phyloP scores from a whole-genome alignment of 1,284 basidiomycete species.

The Pseudozyma sp. region DNA sequence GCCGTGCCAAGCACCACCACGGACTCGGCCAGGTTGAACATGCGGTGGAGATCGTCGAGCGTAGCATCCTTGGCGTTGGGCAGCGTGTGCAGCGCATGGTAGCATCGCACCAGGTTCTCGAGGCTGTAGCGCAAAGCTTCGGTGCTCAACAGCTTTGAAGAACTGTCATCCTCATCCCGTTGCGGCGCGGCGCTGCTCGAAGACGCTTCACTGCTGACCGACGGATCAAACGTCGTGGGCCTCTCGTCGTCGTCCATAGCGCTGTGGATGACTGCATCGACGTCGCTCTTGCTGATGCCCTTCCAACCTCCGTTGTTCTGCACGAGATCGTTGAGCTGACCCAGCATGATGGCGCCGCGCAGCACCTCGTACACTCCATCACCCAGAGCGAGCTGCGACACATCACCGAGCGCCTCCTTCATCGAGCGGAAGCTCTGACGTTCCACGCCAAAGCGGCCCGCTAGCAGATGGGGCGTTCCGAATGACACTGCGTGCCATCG shows the following conservation, averaged over 20 bases:
- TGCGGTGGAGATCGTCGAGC: slow-evolving; percentile 26
- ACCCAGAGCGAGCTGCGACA: slow-evolving; percentile 28
- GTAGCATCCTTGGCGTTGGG: slow-evolving; percentile 30
- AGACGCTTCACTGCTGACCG: background rate
- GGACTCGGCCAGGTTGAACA: slow-evolving; percentile 37
- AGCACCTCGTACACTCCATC: slow-evolving; percentile 43
- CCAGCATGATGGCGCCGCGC: slow-evolving; percentile 45
- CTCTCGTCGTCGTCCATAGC: slow-evolving; percentile 31
- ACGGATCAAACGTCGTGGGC: slow-evolving; percentile 4
- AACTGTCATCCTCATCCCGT: background rate
- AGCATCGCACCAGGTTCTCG: slow-evolving; percentile 30
- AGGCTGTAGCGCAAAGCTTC: slow-evolving; percentile 40
- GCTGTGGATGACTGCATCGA: slow-evolving; percentile 48
- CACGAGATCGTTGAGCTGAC: slow-evolving; percentile 45
- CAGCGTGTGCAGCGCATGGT: slow-evolving; percentile 42
- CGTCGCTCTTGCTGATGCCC: slow-evolving; percentile 36
- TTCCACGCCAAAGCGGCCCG: slow-evolving; percentile 45
- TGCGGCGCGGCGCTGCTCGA: slow-evolving; percentile 3
- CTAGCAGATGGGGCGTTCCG: slow-evolving; percentile 41
- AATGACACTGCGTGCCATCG: slow-evolving; percentile 54
- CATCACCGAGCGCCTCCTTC: slow-evolving; percentile 40
- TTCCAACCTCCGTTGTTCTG: slow-evolving; percentile 50
- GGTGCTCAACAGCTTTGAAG: slow-evolving; percentile 12
- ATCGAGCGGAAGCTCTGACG: slow-evolving; percentile 37
- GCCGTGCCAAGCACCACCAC: slow-evolving; percentile 40